Evolutionary conservation across 2,329 filamentous ascomycete genomes (phyloP), one percentile per base, ranked within the genome.

Genomic region (Pseudogymnoascus sp.): DNA sequence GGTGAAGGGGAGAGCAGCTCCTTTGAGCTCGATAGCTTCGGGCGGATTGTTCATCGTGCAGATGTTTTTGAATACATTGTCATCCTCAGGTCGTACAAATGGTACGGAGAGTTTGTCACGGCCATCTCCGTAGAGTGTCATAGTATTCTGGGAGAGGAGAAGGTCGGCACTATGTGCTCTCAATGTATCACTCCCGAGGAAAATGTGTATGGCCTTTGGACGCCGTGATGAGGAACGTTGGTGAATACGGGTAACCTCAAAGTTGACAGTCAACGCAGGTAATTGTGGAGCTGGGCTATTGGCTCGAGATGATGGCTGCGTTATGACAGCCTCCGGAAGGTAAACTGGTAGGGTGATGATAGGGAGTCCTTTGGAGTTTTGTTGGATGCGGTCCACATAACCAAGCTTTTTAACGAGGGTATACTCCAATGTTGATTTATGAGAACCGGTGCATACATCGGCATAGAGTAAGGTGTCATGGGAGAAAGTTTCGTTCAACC

Each of bases 401-500:
- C 87, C 88, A 25, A 97, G 82, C 62, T 89, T 88, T 67, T 85
- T 85, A 60, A 97, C 78, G 61, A 97, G 81, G 5, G 85, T 84
- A 68, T 84, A 82, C 63, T 94, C 89, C 53, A 99, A 77, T n/a
- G 85, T 86, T 1, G 94, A 97, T 69, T 86, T 88, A 74, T 92
- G 92, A 4, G 94, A 96, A 1, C 93, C 94, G 1, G 91, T 93
- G 75, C 94, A 97, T 2, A 97, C 81, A 35, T 92, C 92, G 37
- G 92, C 94, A 73, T 97, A 97, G 4, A 97, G 80, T 14, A 97
- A 82, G 8, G 91, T 89, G 67, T 89, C 87, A 72, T 96, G 93
- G 12, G 92, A 93, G 76, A 96, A 97, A 70, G 91, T 88, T 37
- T 87, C 89, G 25, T 90, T 93, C 69, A 97, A 80, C 92, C 94